A percentile compares a stretch with the other conserved stretches of the same genome.
Conservation (phyloP, 805 yeast species). For the Nakazawaea ambrosiae region DNA sequence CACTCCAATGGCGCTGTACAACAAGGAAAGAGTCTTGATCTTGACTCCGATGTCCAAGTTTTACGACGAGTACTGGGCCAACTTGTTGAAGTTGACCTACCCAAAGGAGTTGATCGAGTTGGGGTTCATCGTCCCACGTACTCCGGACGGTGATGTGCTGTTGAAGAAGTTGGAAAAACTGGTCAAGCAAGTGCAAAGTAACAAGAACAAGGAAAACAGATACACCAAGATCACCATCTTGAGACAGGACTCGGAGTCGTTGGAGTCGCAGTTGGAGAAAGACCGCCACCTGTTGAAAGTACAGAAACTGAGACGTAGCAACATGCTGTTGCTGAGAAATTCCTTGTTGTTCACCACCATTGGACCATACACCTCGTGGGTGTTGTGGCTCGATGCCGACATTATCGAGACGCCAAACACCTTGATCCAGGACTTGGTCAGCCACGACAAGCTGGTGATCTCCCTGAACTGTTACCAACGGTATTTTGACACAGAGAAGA, state of each 20-base stretch:
- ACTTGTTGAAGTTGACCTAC: constrained; percentile 64
- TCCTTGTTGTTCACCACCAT: constrained; percentile 83
- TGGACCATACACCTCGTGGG: constrained; percentile 90
- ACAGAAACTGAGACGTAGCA: constrained; percentile 82
- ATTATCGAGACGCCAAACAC: constrained; percentile 82
- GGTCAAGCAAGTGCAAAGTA: constrained; percentile 63
- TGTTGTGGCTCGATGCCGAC: constrained; percentile 94
- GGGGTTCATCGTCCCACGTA: constrained; percentile 88
- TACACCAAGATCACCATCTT: constrained; percentile 81
- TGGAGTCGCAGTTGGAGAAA: constrained; percentile 70
- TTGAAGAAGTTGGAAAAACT: constrained; percentile 66
- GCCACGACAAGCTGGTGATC: constrained; percentile 79
- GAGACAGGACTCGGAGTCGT: constrained; percentile 82
- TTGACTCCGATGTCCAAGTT: constrained; percentile 89
- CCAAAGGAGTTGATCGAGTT: constrained; percentile 81
- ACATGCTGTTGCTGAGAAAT: constrained; percentile 93
- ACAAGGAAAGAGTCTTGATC: constrained; percentile 77
- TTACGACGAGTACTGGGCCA: constrained; percentile 82
- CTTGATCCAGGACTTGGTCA: constrained; percentile 78
- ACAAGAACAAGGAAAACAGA: constrained; percentile 48
- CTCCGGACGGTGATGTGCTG: constrained; percentile 74
- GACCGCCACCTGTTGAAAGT: constrained; percentile 83
- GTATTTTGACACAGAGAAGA: constrained; percentile 50
- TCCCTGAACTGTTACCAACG: constrained; percentile 94
- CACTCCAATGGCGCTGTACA: constrained; percentile 62